These are phyloP conservation scores for Brassica juncea DNA, from an alignment of 345 rosid species.

Conservation along the genomic window DNA sequence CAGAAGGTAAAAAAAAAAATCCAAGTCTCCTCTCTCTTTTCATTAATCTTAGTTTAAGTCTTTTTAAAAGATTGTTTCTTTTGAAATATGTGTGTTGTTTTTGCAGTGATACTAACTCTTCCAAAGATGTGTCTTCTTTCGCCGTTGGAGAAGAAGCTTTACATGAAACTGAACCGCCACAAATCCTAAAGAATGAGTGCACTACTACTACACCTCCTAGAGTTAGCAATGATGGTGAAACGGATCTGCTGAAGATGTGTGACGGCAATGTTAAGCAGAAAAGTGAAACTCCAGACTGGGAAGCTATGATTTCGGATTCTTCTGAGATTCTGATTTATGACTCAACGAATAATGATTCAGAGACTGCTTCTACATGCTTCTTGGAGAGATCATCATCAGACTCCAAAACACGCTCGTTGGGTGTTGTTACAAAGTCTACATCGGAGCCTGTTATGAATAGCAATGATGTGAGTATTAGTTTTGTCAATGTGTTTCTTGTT, in stretches of 20 bases:
- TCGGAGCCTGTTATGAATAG: constrained; percentile 3
- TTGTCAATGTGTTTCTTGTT: neutral
- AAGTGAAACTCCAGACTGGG: constrained; percentile 52
- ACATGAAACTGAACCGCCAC: constrained; percentile 58
- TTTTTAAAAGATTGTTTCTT: neutral
- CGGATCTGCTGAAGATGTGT: constrained; percentile 36
- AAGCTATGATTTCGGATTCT: constrained; percentile 27
- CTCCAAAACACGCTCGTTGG: constrained; percentile 23
- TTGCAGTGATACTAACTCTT: constrained; percentile 34
- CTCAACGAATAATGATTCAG: constrained; percentile 56
- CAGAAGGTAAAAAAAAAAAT: constrained; percentile 7
- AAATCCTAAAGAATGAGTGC: constrained; percentile 45
- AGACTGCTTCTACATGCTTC: constrained; percentile 58
- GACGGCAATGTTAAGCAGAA: constrained; percentile 34
- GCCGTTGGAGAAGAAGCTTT: constrained; percentile 50
- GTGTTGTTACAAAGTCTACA: constrained; percentile 34
- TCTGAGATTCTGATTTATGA: constrained; percentile 13
- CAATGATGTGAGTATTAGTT: constrained; percentile 5
- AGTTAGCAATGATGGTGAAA: constrained; percentile 30
- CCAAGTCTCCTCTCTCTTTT: neutral
- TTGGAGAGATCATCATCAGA: constrained; percentile 46
- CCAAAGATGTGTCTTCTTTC: constrained; percentile 40
- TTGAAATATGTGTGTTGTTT: constrained; percentile 17
- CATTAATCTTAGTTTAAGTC: neutral
- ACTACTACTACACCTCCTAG: constrained; percentile 51